Base-by-base conservation (phyloP, 768 basidiomycete species). In the Rhodotorula toruloides region DNA sequence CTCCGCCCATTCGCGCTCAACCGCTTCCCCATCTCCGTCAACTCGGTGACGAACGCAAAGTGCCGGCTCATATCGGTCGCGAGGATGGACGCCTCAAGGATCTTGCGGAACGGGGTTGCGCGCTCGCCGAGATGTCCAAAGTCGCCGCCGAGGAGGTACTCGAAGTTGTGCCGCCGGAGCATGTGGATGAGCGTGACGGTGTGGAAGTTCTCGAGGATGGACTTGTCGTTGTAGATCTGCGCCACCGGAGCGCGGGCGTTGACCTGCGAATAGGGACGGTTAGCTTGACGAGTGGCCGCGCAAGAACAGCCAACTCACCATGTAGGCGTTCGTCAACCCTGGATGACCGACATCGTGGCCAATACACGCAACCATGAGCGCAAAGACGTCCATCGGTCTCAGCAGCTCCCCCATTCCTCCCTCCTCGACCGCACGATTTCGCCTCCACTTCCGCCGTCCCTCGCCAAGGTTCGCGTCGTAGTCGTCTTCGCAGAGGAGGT, bases 321-420 rank as follows among this genome's bases (percentile, higher is more conserved):
- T 89, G 79, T 97, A 98, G 21, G 84, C 80, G 76, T 98, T 98
- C 32, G 87, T 88, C 63, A 98, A 84, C 1, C 96, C 96, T 0
- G 96, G 96, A 78, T 99, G 96, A 0, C 91, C 94, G 25, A 91
- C 92, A 77, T 99, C 96, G 75, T 99, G 96, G 0, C 96, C 96
- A 73, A 99, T 91, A 47, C 93, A 93, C 2, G 90, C 91, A 60
- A 99, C 81, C 73, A 87, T 88, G 21, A 97, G 78, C 3, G 88
- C 84, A 73, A 98, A 87, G 21, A 97, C 78, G 74, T 97, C 93
- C 59, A 84, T 81, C 29, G 85, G 84, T 16, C 80, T 60, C 46
- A 82, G 59, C 2, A 81, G 72, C 58, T 78, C 59, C 44, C 68
- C 74, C 57, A 67, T 71, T 17, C 59, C 55, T 21, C 68, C 71